Evolutionary conservation across 2,329 filamentous ascomycete genomes (phyloP).

Genomic region (Stemphylium lycopersici): DNA sequence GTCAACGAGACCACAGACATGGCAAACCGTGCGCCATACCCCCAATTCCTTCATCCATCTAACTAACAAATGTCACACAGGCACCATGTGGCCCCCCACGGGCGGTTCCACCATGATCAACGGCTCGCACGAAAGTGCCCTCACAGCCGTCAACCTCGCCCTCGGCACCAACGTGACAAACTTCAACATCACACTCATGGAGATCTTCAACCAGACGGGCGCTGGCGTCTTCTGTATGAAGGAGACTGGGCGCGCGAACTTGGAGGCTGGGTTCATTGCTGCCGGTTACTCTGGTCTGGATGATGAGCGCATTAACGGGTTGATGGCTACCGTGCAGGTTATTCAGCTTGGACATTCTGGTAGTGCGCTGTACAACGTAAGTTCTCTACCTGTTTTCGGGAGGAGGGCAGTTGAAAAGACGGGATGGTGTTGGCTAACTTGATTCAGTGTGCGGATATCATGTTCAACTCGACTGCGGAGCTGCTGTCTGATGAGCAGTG

Average conservation of each 20-base stretch:
- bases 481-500: constrained; percentile 48
- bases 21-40: constrained; percentile 48
- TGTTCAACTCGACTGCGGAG: constrained; percentile 48
- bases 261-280: constrained; percentile 33
- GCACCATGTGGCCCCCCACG: constrained; percentile 51
- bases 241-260: constrained; percentile 36
- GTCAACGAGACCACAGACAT: constrained; percentile 46
- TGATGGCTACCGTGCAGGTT: constrained; percentile 53
- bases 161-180: constrained; percentile 50
- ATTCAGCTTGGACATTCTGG: constrained; percentile 52
- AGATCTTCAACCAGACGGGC: constrained; percentile 56
- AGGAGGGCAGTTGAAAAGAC: not conserved
- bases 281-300: constrained; percentile 30
- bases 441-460: constrained; percentile 52
- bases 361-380: constrained; percentile 53
- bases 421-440: constrained; percentile 8
- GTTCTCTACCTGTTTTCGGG: constrained; percentile 6
- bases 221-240: constrained; percentile 56
- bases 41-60: too few species aligned
- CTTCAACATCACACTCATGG: constrained; percentile 55
- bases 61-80: not conserved
- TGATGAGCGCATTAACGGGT: constrained; percentile 42
- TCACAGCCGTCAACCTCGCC: constrained; percentile 57
- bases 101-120: constrained; percentile 53
- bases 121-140: constrained; percentile 51